A percentile compares a stretch with the other conserved stretches of the same genome.
These are phyloP conservation scores for Xerocomus potaroensis DNA, from an alignment of 768 basidiomycete species.

Conservation along the genomic window DNA sequence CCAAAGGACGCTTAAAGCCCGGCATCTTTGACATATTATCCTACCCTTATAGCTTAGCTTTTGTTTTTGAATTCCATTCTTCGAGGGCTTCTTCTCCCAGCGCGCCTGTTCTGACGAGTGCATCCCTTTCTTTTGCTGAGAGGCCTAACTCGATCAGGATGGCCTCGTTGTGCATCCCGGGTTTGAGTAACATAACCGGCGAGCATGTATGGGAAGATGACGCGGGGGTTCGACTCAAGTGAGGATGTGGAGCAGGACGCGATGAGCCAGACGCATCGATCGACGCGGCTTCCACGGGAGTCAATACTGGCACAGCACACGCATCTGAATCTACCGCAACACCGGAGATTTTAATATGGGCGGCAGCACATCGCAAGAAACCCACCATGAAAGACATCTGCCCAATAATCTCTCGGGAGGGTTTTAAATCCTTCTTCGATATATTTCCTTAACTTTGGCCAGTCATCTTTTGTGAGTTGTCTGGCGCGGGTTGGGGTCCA, in stretches of 20 bases:
- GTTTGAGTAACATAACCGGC: conserved; percentile 28
- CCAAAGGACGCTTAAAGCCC: too few species aligned
- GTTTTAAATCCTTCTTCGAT: conserved; percentile 60
- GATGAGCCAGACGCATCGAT: conserved; percentile 34
- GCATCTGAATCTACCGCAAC: conserved; percentile 56
- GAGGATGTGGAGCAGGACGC: conserved; percentile 53
- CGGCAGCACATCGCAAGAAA: background rate
- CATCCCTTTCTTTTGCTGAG: conserved; percentile 34
- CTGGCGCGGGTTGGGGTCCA: conserved; percentile 52
- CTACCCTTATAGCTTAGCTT: conserved; percentile 22
- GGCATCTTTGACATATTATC: too few species aligned
- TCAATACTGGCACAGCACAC: conserved; percentile 66
- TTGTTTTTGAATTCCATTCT: conserved; percentile 13
- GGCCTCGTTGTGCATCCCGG: conserved; percentile 53
- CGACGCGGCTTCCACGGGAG: conserved; percentile 54
- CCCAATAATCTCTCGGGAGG: conserved; percentile 66
- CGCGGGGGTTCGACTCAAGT: conserved; percentile 34
- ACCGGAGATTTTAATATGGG: too few species aligned
- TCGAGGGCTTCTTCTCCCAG: conserved; percentile 35
- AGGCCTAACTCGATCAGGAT: conserved; percentile 52
- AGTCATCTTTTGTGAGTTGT: conserved; percentile 46
- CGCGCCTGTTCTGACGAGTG: conserved; percentile 45
- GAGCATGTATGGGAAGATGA: conserved; percentile 6
- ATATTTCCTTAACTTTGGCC: conserved; percentile 55
- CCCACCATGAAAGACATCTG: conserved; percentile 58